Conservation (phyloP, 2,329 filamentous ascomycete species). For the Chalaropsis ovoidea region DNA sequence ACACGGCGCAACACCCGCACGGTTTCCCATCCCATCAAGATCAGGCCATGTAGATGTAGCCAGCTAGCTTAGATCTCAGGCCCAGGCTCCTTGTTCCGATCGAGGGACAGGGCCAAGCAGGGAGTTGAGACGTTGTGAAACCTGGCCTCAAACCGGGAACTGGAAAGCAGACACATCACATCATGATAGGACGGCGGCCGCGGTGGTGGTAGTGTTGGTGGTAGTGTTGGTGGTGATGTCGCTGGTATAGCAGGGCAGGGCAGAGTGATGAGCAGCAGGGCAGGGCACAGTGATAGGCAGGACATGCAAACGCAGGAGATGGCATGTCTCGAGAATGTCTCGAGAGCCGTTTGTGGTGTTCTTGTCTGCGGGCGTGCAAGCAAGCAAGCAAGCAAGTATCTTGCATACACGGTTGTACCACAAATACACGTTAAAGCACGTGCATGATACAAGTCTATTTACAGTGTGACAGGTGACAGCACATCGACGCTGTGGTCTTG, state of each 20-base stretch:
- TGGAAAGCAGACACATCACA: neutral
- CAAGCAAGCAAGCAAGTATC: neutral
- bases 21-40: neutral
- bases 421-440: slow-evolving; percentile 2
- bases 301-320: too few species aligned
- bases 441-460: neutral
- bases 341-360: too few species aligned
- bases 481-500: neutral
- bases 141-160: slow-evolving; percentile 9
- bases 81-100: neutral
- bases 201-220: too few species aligned
- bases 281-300: too few species aligned
- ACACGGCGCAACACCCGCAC: too few species aligned
- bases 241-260: too few species aligned
- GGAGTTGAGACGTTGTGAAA: neutral
- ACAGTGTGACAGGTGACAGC: neutral
- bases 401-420: neutral
- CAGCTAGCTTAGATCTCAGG: neutral
- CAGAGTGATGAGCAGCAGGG: too few species aligned
- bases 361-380: neutral
- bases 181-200: too few species aligned
- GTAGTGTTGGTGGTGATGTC: too few species aligned
- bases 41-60: slow-evolving; percentile 1
- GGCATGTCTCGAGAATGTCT: too few species aligned
- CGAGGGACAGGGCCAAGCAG: neutral